Evolutionary conservation across 73 alveolate genomes (phyloP).

Genomic region (Effrenium voratum): DNA sequence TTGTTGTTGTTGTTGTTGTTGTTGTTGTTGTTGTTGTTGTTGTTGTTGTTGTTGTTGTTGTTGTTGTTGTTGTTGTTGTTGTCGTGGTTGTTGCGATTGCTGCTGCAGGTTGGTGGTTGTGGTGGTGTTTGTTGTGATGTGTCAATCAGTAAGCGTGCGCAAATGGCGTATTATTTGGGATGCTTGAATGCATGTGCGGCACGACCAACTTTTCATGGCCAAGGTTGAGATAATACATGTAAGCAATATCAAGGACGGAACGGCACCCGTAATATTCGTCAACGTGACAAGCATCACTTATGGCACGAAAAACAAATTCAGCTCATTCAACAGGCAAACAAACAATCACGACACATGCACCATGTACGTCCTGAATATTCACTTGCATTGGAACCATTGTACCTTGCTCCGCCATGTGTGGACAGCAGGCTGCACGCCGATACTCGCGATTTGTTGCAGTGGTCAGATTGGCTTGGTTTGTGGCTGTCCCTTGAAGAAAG

Average conservation of each 20-base stretch:
- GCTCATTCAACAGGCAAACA: background rate
- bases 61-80: background rate
- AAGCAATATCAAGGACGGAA: background rate
- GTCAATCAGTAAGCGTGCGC: background rate
- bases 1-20: background rate
- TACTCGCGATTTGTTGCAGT: too few species aligned
- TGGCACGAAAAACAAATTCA: background rate
- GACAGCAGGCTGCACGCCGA: too few species aligned
- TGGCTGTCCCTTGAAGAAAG: too few species aligned
- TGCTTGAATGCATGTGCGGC: background rate
- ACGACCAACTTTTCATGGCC: background rate
- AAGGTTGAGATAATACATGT: background rate
- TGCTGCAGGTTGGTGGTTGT: background rate
- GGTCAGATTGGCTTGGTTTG: too few species aligned
- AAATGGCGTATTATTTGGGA: background rate
- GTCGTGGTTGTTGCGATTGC: background rate
- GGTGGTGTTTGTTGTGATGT: background rate
- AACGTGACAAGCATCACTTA: background rate
- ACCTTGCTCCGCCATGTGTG: too few species aligned
- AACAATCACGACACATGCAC: too few species aligned
- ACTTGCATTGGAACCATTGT: too few species aligned
- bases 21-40: slow-evolving; percentile 6
- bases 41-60: background rate
- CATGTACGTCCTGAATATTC: too few species aligned
- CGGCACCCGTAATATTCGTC: background rate